Base-by-base conservation (phyloP, 176 grass and related monocot species). In the Lolium rigidum region DNA sequence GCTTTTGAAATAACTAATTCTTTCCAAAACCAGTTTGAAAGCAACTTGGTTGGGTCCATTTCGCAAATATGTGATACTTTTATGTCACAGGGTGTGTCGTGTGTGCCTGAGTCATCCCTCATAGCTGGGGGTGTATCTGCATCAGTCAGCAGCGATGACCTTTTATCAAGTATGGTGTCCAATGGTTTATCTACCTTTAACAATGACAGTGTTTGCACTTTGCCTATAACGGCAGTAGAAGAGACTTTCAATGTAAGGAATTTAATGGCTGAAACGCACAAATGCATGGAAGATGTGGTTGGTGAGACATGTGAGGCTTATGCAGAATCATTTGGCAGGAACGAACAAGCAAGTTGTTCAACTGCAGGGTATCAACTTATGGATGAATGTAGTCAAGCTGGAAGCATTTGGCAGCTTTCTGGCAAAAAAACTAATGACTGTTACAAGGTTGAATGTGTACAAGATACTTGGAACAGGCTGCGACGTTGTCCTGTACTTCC, bases 381-480 rank as follows among this genome's bases (percentile, higher is more conserved):
- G 96, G 96, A 98, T 82, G 96, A 98, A 74, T 94, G 96, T 57
- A 98, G 96, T 79, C 84, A 87, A 56, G 92, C 94, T 86, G 92
- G 85, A 74, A 91, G 85, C 69, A 84, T 84, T 55, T 83, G 75
- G 75, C 31, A 81, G 49, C 70, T 91, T 74, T 82, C 89, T 70
- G 74, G 80, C 25, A 87, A 78, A 87, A 90, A 82, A 56, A 9
- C 56, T 74, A 88, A 91, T 37, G 66, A 85, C 57, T 88, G 74
- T 82, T 44, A 47, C n/a, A 84, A 89, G 64, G 57, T 89, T 80
- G 73, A 80, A 85, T 52, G 74, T 38, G 92, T 95, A 35, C 88
- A 91, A 21, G 84, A 95, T 85, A 98, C 91, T 84, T 98, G 96
- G 96, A 82, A 88, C 63, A 94, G 87, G 79, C 82, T 98, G 70